Evolutionary conservation across 2,329 filamentous ascomycete species (phyloP), one percentile per base, ranked within the genome.

Genomic region (Trichoderma harzianum): DNA sequence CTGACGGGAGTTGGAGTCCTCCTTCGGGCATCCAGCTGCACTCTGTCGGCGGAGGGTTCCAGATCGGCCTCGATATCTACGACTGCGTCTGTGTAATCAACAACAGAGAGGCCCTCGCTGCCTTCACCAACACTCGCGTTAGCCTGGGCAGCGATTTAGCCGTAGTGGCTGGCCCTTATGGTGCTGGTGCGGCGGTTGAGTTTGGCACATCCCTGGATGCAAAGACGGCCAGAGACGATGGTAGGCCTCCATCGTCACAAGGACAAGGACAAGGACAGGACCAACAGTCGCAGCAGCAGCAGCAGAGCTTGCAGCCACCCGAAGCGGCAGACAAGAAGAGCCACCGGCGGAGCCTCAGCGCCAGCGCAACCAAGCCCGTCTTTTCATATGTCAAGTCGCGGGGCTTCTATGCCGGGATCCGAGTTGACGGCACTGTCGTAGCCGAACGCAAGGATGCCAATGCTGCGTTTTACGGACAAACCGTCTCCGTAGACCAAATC

Each of bases 81-180:
- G 94, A 97, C 79, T 96, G 93, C 76, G 93, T 97, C 3, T 89
- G 94, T 28, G 92, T 97, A 43, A 94, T 97, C 80, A 97, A 97
- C 82, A 92, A 88, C 5, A 86, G 88, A 55, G 87, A 92, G 75
- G 93, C 93, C 0, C 84, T 97, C 55, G 88, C 92, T 18, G 92
- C 92, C 0, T 97, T 97, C 80, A 92, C 91, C 72, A 89, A 89
- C 72, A 86, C 93, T 1, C 88, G 93, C 16, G 90, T 93, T 74
- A 95, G 92, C 1, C 82, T 97, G 1, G 94, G 94, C 3, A 91
- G 91, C 43, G 93, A 96, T 78, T 84, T 97, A 39, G 92, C 92
- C 73, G 92, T 93, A 6, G 90, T 90, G 0, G 93, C 93, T 0
- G 91, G 88, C 0, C 87, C 87, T 0, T 87, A 90, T 36, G 90